Conservation (phyloP, 176 grass and related monocot genomes). For the Carex littledalei region DNA sequence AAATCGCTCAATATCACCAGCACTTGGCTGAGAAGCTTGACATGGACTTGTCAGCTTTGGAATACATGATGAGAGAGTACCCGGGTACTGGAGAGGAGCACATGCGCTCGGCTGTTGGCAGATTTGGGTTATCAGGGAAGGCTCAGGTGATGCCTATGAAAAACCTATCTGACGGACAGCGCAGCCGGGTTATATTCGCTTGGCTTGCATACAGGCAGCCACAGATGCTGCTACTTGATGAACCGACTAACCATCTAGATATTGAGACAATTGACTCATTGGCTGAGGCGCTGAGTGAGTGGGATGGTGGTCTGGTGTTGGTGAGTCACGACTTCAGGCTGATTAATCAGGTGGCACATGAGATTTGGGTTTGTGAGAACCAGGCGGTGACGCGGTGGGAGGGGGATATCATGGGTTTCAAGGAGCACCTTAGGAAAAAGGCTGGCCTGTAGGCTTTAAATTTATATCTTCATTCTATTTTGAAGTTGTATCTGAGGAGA, state of each 20-base stretch:
- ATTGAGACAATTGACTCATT: conserved; percentile 88
- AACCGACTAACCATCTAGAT: conserved; percentile 90
- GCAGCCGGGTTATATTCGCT: conserved; percentile 73
- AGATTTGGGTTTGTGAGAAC: conserved; percentile 97
- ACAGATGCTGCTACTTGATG: conserved; percentile 67
- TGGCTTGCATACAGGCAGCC: conserved; percentile 79
- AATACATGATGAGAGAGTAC: conserved; percentile 89
- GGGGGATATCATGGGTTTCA: conserved; percentile 88
- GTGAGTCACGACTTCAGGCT: conserved; percentile 95
- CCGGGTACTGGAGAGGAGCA: conserved; percentile 81
- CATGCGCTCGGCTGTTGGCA: conserved; percentile 72
- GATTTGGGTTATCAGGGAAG: conserved; percentile 74
- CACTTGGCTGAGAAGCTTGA: conserved; percentile 84
- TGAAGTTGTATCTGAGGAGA: not conserved
- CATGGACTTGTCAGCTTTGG: conserved; percentile 60
- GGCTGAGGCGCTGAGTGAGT: conserved; percentile 78
- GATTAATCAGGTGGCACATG: conserved; percentile 85
- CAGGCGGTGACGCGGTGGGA: conserved; percentile 74
- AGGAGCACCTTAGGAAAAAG: conserved; percentile 74
- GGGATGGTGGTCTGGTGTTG: conserved; percentile 83
- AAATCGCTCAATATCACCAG: conserved; percentile 83
- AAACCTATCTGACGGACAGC: conserved; percentile 85
- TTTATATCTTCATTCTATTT: not conserved
- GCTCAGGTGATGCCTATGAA: conserved; percentile 92
- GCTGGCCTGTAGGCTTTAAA: conserved; percentile 43